Evolutionary conservation across 805 yeast species (phyloP), one percentile per base, ranked within the genome.

Genomic region (Sugiyamaella americana): DNA sequence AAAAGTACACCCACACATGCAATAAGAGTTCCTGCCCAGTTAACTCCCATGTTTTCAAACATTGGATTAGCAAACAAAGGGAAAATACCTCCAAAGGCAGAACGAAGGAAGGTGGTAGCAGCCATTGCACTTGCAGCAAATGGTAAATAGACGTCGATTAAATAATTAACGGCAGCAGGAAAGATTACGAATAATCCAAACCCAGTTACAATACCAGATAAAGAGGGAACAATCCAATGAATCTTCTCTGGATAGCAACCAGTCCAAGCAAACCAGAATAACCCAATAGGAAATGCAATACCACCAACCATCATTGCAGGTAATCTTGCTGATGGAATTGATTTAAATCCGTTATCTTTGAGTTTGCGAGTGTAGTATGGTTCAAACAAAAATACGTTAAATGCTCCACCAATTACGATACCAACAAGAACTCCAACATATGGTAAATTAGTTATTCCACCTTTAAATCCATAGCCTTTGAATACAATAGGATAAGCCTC

Each of bases 221-320:
- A 65, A 1, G 84, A 75, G 36, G 94, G 93, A n/a, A 77, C 85
- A 57, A 80, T 81, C 91, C 91, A 88, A 60, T 82, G 95, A 34
- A 86, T 77, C 37, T 65, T 65, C 30, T 80, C 64, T 41, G 76
- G 81, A 64, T 80, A 88, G 52, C 78, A 75, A 60, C 95, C 96
- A 6, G 91, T 70, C 96, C 96, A 88, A 48, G 85, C 78, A 63
- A 88, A 72, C 95, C 95, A 84, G 58, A 87, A 72, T 51, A 87
- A 69, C 44, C 96, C 96, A 44, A 78, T 70, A 23, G 94, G 83
- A 69, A 88, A 86, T 5, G 74, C 60, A 45, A 85, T 53, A 20
- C 82, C 80, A 26, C 95, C 89, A 37, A 74, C 64, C 66, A 86
- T 75, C 83, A 87, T 78, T 29, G 89, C 80, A 16, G 81, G 78